Evolutionary conservation across 768 basidiomycete genomes (phyloP), one percentile per base, ranked within the genome.

Genomic region (Termitomyces sp.): DNA sequence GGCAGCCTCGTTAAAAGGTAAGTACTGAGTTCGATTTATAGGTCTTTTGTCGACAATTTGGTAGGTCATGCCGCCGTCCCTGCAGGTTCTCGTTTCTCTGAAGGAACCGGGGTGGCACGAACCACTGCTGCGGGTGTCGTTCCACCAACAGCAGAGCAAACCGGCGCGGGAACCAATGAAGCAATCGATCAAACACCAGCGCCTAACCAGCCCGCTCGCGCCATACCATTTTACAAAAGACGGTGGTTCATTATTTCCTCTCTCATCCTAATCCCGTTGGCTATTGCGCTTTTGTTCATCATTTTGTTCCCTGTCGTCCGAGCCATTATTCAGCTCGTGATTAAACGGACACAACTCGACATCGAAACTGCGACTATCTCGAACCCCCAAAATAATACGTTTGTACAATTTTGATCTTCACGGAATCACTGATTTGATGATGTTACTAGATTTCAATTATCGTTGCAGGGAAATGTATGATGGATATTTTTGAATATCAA

Each of bases 231-330:
- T 54, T 86, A 84, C 72, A 85, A 81, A 66, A 78, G 73, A 59
- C 77, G 79, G 42, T 80, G 78, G 75, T 87, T 88, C 73, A 83
- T 87, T 57, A 77, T 87, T 58, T 75, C 78, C 30, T 73, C 75
- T 52, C 64, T 82, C 58, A 73, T 87, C 30, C 63, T 75, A 3
- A 68, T 76, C 17, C 75, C 79, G 5, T 63, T 88, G 15, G 80
- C 73, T 37, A 86, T 89, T 53, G 83, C 77, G 15, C 65, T 88
- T 38, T 68, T 89, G 19, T 89, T 89, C 68, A 79, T 89, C 58
- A 47, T 88, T 11, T 68, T 89, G 23, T 89, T 81, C 67, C 87
- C 87, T 6, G 83, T 89, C 54, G 74, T 89, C 55, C 77, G 70
- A 50, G 86, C 86, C 45, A 85, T 88, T 60, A 77, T 80, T 19